Base-by-base conservation (phyloP, 345 rosid genomes). In the Lepidium sativum region DNA sequence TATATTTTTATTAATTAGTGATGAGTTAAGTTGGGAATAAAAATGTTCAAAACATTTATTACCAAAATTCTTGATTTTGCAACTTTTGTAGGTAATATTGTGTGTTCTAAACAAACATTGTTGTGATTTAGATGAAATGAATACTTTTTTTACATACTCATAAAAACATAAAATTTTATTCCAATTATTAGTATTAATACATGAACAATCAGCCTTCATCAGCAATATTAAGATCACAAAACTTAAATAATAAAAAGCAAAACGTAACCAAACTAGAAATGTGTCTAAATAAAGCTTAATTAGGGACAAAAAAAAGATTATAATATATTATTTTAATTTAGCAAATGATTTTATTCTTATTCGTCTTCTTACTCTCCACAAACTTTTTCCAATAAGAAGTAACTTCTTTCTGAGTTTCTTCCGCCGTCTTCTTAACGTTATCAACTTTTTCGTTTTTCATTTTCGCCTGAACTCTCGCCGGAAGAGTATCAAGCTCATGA, bases 401-500 rank as follows among this genome's bases (percentile, higher is more conserved):
- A 37, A 87, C 70, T 52, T 92, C 98, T 79, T 85, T 81, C 60
- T 79, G 83, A 8, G 75, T 84, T 67, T 92, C 89, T 13, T 81
- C 67, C 0, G 6, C 84, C n/a, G 83, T 79, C 74, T 92, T 92
- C 94, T 86, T 91, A 6, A 52, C 52, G 1, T 49, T 55, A 27
- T 72, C 57, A 65, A 17, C 23, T 12, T 58, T 42, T 53, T 70
- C 60, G 21, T 71, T 25, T 39, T 73, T 50, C 64, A 69, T 16
- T 39, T 83, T 84, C 50, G 83, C 80, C 8, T 31, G 55, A 33
- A 79, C 6, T 59, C 21, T 89, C 0, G 84, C 77, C 9, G n/a
- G n/a, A n/a, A n/a, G n/a, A 95, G 71, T 25, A 31, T 89, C 97
- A 0, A 92, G 87, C 61, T 92, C 98, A 5, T 84, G 86, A 11